Evolutionary conservation across 192 early-diverging fungal genomes (phyloP), one percentile per base, ranked within the genome.

Genomic region (Gigaspora rosea): DNA sequence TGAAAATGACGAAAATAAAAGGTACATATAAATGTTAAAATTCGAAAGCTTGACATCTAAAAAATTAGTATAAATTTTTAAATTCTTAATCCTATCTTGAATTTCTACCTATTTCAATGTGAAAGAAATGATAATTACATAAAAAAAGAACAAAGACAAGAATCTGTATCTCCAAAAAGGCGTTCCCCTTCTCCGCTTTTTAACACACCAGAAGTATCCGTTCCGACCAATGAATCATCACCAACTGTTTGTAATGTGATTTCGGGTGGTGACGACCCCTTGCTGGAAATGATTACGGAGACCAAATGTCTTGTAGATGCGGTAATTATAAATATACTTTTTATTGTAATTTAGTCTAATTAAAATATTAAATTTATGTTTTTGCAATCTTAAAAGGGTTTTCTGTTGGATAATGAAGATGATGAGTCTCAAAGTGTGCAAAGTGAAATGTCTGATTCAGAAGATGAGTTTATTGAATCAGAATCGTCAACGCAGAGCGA

Each of bases 271-370:
- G 58, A 63, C 33, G 64, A 66, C n/a, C 64, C 36, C 10, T 33
- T 66, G 9, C n/a, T 18, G 18, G 64, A 66, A 46, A 66, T 66
- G 64, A 66, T 66, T 66, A 16, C 15, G n/a, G 64, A 66, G 46
- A n/a, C 41, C n/a, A 66, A 47, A 47, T 6, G 13, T n/a, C 64
- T 66, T 48, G n/a, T n/a, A 66, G 64, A 66, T 46, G 36, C 35
- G 9, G 64, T 66, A 66, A 65, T n/a, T 5, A 1, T 4, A 11
- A 32, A 66, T n/a, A 41, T 41, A 66, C 18, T 36, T 41, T 18
- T 18, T 65, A 36, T 65, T 20, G 7, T 0, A 18, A 6, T 65
- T 15, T 36, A 15, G 12, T 41, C 36, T 33, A 32, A 32, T 35
- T 65, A 36, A n/a, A 20, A 35, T 46, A 35, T 41, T 41, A 41